Conservation (phyloP, 495 filamentous ascomycete genomes). For the Cercophora newfieldiana region DNA sequence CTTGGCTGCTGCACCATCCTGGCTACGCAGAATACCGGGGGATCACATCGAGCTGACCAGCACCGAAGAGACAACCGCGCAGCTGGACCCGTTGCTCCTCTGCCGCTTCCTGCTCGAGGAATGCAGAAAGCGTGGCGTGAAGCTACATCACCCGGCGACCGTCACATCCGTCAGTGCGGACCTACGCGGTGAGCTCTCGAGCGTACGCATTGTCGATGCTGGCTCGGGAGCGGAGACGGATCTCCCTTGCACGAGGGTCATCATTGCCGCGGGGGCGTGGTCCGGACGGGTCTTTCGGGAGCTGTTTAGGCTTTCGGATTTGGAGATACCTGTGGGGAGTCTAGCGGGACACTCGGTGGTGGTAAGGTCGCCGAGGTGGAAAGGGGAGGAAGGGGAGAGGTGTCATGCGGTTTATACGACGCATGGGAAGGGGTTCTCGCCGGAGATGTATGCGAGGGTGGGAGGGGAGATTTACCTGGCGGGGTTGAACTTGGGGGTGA, state of each 20-base stretch:
- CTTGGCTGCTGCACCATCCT: constrained; percentile 45
- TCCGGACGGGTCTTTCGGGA: constrained; percentile 58
- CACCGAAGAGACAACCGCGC: constrained; percentile 61
- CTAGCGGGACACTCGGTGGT: constrained; percentile 74
- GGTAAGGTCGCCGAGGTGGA: constrained; percentile 61
- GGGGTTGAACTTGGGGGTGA: constrained; percentile 61
- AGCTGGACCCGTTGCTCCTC: constrained; percentile 63
- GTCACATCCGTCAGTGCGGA: constrained; percentile 56
- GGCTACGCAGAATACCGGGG: constrained; percentile 57
- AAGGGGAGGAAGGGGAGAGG: constrained; percentile 30
- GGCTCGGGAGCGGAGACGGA: constrained; percentile 52
- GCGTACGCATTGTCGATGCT: constrained; percentile 45
- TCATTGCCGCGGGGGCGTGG: constrained; percentile 73
- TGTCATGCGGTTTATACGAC: constrained; percentile 76
- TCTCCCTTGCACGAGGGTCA: constrained; percentile 56
- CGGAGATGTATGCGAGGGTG: constrained; percentile 70
- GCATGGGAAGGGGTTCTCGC: constrained; percentile 57
- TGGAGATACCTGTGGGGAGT: constrained; percentile 55
- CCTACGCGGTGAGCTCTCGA: constrained; percentile 43
- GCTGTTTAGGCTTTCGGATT: constrained; percentile 59
- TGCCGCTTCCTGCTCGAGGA: constrained; percentile 63
- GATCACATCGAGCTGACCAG: constrained; percentile 63
- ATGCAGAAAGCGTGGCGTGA: constrained; percentile 59
- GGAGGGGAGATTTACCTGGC: constrained; percentile 72
- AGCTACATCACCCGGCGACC: constrained; percentile 63